Evolutionary conservation across 176 grass and related monocot genomes (phyloP).

Genomic region (Bolboschoenus planiculmis): DNA sequence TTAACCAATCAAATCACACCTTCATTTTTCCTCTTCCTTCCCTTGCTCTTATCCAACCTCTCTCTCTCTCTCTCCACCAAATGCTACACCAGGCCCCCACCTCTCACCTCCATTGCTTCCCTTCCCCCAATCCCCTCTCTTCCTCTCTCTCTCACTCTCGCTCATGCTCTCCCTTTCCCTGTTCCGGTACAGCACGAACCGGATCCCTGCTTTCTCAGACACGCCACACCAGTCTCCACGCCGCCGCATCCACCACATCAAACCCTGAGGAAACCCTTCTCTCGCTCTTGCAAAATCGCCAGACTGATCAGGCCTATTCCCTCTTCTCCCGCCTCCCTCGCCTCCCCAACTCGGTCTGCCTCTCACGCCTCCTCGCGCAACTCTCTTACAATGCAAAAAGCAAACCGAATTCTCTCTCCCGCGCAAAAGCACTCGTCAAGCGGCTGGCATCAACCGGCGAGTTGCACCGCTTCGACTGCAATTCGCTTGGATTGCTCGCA

Average conservation of each 20-base stretch:
- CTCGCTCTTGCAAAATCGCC: conserved; percentile 40
- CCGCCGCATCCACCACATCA: neutral
- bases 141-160: neutral
- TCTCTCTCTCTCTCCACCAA: neutral
- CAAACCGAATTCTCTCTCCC: conserved; percentile 27
- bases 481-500: conserved; percentile 70
- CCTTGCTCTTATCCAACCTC: neutral
- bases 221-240: neutral
- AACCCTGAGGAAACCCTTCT: conserved; percentile 36
- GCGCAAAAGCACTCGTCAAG: conserved; percentile 44
- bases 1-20: neutral
- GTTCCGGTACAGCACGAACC: neutral
- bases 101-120: neutral
- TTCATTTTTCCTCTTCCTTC: neutral
- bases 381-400: conserved; percentile 38
- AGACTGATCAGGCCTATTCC: conserved; percentile 63
- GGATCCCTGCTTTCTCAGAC: too few relatives aligned
- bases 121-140: neutral
- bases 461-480: conserved; percentile 59
- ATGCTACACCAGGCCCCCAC: neutral
- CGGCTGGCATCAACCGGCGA: conserved; percentile 32
- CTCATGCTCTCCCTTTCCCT: neutral
- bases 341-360: conserved; percentile 49
- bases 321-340: conserved; percentile 31
- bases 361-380: conserved; percentile 76